These are phyloP conservation scores for Globisporangium viniferum DNA, from an alignment of 352 stramenopile genomes.

Conservation along the genomic window DNA sequence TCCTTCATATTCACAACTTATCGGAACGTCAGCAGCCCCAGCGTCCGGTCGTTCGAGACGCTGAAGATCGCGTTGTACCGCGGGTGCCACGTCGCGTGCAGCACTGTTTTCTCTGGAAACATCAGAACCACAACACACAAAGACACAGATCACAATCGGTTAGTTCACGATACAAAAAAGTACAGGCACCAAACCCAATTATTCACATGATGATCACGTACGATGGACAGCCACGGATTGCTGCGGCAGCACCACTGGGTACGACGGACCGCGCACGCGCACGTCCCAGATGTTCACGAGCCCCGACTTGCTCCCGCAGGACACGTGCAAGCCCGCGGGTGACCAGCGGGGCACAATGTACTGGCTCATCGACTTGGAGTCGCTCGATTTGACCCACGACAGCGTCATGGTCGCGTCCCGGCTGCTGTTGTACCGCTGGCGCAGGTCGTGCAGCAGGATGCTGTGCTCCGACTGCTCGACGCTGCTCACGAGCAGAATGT, in stretches of 20 bases:
- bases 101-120: constrained; percentile 68
- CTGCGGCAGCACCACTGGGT: constrained; percentile 57
- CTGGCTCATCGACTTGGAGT: constrained; percentile 70
- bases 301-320: constrained; percentile 62
- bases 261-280: constrained; percentile 56
- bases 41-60: constrained; percentile 76
- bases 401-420: constrained; percentile 57
- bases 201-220: constrained; percentile 33
- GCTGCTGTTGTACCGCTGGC: constrained; percentile 37
- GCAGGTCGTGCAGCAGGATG: constrained; percentile 71
- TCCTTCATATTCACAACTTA: constrained; percentile 18
- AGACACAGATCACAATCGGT: background rate
- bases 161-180: constrained; percentile 1
- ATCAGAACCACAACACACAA: background rate
- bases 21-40: constrained; percentile 76
- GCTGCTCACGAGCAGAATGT: constrained; percentile 73
- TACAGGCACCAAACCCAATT: background rate
- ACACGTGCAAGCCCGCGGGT: constrained; percentile 60
- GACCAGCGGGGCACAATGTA: constrained; percentile 86
- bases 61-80: constrained; percentile 84
- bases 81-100: constrained; percentile 85
- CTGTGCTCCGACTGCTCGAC: constrained; percentile 65
- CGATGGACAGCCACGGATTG: constrained; percentile 71
- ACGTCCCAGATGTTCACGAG: constrained; percentile 79
- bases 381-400: constrained; percentile 45